Evolutionary conservation across 495 filamentous ascomycete species (phyloP).

Genomic region (Articulospora tetracladia): DNA sequence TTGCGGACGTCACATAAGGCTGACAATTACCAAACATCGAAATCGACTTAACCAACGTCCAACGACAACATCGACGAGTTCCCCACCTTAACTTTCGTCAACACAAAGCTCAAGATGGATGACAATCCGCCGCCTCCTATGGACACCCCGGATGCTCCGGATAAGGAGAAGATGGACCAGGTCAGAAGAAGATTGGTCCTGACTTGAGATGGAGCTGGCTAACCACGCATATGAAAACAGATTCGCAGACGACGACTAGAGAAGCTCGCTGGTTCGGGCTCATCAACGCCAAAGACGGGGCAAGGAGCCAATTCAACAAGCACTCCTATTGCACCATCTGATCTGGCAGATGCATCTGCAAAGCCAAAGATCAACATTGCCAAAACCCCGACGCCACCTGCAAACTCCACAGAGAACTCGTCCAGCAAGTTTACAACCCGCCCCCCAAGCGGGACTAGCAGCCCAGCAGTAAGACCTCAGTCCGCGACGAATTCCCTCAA

Average conservation of each 20-base stretch:
- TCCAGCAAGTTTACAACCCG: conserved; percentile 9
- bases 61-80: not conserved
- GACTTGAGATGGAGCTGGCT: conserved; percentile 11
- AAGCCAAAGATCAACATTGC: conserved; percentile 31
- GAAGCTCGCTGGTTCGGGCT: conserved; percentile 34
- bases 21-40: not conserved
- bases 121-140: conserved; percentile 19
- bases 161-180: conserved; percentile 33
- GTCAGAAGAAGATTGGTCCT: conserved; percentile 15
- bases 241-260: conserved; percentile 39
- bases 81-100: not conserved
- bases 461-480: conserved; percentile 13
- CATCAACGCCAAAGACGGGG: conserved; percentile 15
- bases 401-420: conserved; percentile 17
- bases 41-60: too few species aligned
- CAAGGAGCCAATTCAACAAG: not conserved
- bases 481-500: not conserved
- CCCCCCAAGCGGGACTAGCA: conserved; percentile 4
- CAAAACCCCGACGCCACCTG: conserved; percentile 10
- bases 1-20: conserved; percentile 18
- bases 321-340: conserved; percentile 1
- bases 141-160: conserved; percentile 25
- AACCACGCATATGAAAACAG: conserved; percentile 16
- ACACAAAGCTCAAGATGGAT: conserved; percentile 23
- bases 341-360: not conserved